Evolutionary conservation across 2,329 filamentous ascomycete genomes (phyloP), one percentile per base, ranked within the genome.

Genomic region (Orbilia javanica): DNA sequence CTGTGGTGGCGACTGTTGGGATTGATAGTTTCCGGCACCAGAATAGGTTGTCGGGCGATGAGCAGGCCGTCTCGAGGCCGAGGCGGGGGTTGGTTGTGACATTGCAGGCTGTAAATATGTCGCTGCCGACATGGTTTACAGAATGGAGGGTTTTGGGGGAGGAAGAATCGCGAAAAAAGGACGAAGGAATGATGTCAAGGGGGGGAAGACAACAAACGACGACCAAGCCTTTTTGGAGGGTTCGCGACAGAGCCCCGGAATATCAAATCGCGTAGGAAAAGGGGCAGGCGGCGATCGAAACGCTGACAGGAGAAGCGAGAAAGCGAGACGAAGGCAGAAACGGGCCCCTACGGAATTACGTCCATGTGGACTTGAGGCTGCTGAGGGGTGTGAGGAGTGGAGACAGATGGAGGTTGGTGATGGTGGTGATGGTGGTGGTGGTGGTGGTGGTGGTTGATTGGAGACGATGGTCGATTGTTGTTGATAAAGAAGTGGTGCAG

Each of bases 81-180:
- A 71, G 31, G 67, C 31, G 50, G 74, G 67, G 53, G 74, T 72
- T 46, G 74, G 74, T 64, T 78, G 74, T 78, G 74, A 78, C 74
- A 78, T 78, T 48, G 67, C 27, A 25, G 74, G 74, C 63, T 72
- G 74, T 10, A 78, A 67, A 68, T 78, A 78, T 55, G 67, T 72
- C 67, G 74, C 73, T 20, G 73, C 67, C 67, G 74, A 78, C 74
- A 78, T 78, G 62, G 64, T 78, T 78, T 70, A 63, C 27, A 34
- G 18, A 34, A 39, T 36, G 18, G 29, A 15, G 27, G 31, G 31
- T 34, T 44, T n/a, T 18, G 15, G 27, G 29, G 52, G 34, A 44
- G 25, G 27, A 46, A 62, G 15, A 31, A 42, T 53, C 31, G 65
- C 53, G 64, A 44, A 44, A 39, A 44, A 50, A 50, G 20, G 60